phyloP scores from a whole-genome alignment of 2,329 filamentous ascomycete genomes.

The Didymella pomorum region DNA sequence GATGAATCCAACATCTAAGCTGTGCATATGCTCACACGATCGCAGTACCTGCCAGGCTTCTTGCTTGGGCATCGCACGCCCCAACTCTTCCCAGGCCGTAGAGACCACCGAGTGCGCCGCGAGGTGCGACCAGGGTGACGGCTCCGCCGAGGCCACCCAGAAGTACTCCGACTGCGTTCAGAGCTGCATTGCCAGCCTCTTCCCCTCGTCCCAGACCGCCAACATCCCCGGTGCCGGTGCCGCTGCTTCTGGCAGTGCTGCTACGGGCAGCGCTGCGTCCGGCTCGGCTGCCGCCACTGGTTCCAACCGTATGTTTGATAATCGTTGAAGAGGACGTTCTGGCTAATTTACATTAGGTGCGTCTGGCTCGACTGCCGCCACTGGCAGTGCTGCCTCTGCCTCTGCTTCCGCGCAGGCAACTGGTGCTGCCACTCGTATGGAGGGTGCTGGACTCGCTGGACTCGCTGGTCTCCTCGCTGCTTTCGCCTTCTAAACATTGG shows the following conservation, averaged over 20 bases:
- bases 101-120: constrained; percentile 61
- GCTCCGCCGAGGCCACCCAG: constrained; percentile 55
- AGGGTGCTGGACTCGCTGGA: constrained; percentile 39
- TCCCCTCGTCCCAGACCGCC: constrained; percentile 53
- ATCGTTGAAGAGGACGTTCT: background rate
- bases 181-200: constrained; percentile 59
- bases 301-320: constrained; percentile 25
- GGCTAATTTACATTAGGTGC: constrained; percentile 11
- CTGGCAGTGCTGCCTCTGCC: constrained; percentile 28
- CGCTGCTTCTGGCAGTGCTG: constrained; percentile 26
- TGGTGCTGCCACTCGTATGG: constrained; percentile 44
- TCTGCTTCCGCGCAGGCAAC: constrained; percentile 31
- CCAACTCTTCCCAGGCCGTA: constrained; percentile 59
- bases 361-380: constrained; percentile 24
- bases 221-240: constrained; percentile 25
- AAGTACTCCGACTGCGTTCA: constrained; percentile 59
- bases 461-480: constrained; percentile 49
- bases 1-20: background rate
- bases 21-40: constrained; percentile 7
- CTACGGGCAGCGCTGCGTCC: constrained; percentile 5
- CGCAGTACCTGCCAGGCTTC: constrained; percentile 56
- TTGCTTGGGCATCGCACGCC: constrained; percentile 62
- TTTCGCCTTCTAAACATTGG: constrained; percentile 47
- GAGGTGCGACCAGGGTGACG: constrained; percentile 62
- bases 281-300: constrained; percentile 27